Evolutionary conservation across 2,329 filamentous ascomycete species (phyloP).

Genomic region (Cladosporium sp.): DNA sequence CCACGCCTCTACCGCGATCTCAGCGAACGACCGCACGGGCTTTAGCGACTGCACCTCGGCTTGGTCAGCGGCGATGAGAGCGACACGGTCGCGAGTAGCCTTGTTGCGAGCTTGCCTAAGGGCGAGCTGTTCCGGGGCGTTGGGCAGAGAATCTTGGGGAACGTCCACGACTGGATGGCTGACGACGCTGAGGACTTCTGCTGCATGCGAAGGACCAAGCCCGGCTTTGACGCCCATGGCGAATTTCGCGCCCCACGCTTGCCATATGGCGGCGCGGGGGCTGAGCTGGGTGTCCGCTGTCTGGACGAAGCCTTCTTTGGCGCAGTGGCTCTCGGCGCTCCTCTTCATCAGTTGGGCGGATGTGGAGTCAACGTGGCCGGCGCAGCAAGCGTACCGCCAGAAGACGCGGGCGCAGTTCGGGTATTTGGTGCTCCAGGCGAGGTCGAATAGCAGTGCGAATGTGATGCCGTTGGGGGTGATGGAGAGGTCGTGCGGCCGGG

Average conservation of each 20-base stretch:
- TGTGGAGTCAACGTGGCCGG: constrained; percentile 24
- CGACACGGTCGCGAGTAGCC: neutral
- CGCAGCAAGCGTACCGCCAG: constrained; percentile 37
- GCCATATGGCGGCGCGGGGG: constrained; percentile 20
- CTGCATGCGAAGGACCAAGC: neutral
- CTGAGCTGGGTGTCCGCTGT: neutral
- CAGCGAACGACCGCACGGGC: constrained; percentile 21
- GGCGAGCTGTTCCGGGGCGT: neutral
- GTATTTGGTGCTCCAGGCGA: constrained; percentile 28
- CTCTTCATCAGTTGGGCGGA: constrained; percentile 20
- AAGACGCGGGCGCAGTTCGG: constrained; percentile 35
- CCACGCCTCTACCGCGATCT: constrained; percentile 27
- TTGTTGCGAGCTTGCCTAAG: neutral
- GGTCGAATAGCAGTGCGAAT: neutral
- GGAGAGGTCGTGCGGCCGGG: neutral
- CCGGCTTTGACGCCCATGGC: constrained; percentile 24
- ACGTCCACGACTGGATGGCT: neutral
- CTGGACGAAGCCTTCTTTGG: neutral
- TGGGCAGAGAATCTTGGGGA: neutral
- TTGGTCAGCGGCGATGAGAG: neutral
- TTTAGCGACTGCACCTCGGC: constrained; percentile 13
- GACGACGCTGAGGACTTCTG: constrained; percentile 11
- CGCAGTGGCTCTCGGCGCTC: constrained; percentile 16
- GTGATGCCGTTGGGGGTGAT: neutral
- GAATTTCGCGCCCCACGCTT: constrained; percentile 29